A percentile compares a stretch with the other conserved stretches of the same genome.
Evolutionary conservation across 768 basidiomycete species (phyloP).

Genomic region (Serendipita indica): DNA sequence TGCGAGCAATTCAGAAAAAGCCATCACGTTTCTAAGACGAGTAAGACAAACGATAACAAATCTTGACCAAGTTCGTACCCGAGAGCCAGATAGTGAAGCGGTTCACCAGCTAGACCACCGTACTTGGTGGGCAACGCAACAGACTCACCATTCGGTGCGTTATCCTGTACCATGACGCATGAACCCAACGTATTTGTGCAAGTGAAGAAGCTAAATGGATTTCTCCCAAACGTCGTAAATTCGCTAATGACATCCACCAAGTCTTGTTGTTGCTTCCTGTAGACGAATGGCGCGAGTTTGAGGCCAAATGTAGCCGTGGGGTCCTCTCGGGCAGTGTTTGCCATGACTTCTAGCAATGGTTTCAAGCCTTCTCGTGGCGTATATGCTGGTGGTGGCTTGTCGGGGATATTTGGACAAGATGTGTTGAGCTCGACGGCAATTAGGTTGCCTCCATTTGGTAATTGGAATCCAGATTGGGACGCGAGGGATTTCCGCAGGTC

Average conservation of each 20-base stretch:
- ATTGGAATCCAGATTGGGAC: neutral
- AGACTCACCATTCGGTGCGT: conserved; percentile 11
- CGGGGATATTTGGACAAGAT: conserved; percentile 65
- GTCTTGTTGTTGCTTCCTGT: conserved; percentile 42
- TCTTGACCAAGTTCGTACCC: too few species aligned
- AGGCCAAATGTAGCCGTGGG: conserved; percentile 49
- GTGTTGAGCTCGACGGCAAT: conserved; percentile 73
- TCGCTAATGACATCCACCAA: conserved; percentile 33
- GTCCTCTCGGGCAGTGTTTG: conserved; percentile 35
- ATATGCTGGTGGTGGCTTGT: conserved; percentile 46
- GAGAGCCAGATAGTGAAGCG: conserved; percentile 58
- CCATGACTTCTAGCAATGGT: conserved; percentile 41
- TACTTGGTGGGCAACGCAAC: conserved; percentile 50
- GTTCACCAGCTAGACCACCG: conserved; percentile 66
- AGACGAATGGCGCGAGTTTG: conserved; percentile 66
- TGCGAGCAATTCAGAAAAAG: conserved; percentile 40
- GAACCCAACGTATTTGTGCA: conserved; percentile 72
- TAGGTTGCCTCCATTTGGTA: neutral
- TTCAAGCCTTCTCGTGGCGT: conserved; percentile 11
- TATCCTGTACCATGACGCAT: conserved; percentile 43
- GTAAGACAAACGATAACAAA: conserved; percentile 28
- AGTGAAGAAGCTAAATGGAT: conserved; percentile 56
- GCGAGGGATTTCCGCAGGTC: conserved; percentile 29
- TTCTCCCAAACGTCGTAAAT: conserved; percentile 22
- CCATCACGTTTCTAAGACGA: conserved; percentile 21